Base-by-base conservation (phyloP, 129 eudicot species). In the Scalesia atractyloides region DNA sequence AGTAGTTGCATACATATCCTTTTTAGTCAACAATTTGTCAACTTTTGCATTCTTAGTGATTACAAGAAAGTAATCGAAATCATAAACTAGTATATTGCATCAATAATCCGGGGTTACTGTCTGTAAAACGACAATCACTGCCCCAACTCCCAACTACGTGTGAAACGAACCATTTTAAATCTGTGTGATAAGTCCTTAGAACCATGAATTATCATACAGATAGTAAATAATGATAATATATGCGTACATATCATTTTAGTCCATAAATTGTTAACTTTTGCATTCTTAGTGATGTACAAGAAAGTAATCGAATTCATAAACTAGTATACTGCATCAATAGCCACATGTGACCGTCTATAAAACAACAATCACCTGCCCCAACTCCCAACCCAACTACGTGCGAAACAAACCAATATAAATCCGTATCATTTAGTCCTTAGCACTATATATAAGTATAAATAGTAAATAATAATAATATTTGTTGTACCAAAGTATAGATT, bases 1-100 rank as follows among this genome's bases (percentile, higher is more conserved):
- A 47, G 43, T n/a, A 62, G 19, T 30, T 61, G 41, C 60, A 60
- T 30, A 49, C 61, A 46, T 33, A 37, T 60, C 46, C 77, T 30
- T 30, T 47, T 61, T 7, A 60, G 33, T 24, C 20, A 11, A 62
- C 12, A 50, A 17, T 18, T 30, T 48, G n/a, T 22, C 9, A 73
- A 62, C 70, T 33, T 61, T 33, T 46, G 62, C 51, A 14, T 37
- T 19, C 24, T 72, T 59, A 20, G 43, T 17, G 5, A 2, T 14
- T 37, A 17, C 65, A 53, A 70, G 51, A 46, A 49, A 59, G 59
- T 58, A 22, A 44, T 44, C 67, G 7, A 22, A 43, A 20, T 18
- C 13, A 13, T 8, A 11, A 64, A 74, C 41, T 20, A 51, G 47
- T 49, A 49, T 48, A 61, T 44, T 61, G 24, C 72, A 72, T 11